Conservation (phyloP, 2,329 filamentous ascomycete species). For the Fusarium sp. region DNA sequence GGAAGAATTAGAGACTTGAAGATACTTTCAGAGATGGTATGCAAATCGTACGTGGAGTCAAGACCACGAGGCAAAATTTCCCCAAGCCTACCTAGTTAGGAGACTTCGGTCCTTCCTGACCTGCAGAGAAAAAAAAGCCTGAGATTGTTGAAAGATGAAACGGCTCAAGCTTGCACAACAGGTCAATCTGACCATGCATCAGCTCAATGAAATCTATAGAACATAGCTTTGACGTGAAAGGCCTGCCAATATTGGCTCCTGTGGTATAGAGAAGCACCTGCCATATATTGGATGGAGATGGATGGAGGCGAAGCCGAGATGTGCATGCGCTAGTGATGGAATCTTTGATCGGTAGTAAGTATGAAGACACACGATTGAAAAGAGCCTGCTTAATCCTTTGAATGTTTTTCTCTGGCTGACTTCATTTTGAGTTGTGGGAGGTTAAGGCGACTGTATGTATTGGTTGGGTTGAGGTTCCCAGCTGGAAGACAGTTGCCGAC, state of each 20-base stretch:
- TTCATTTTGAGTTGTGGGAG: not conserved
- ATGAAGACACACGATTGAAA: not conserved
- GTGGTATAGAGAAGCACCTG: not conserved
- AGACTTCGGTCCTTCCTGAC: not conserved
- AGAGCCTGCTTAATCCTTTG: not conserved
- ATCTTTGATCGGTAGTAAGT: not conserved
- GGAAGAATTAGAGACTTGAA: not conserved
- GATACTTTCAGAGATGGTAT: rapidly evolving
- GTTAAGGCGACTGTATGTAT: not conserved
- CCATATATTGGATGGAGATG: not conserved
- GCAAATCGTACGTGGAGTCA: not conserved
- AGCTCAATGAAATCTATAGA: not conserved
- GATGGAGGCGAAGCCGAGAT: not conserved
- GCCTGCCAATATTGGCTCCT: not conserved
- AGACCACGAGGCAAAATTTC: not conserved
- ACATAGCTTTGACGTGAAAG: not conserved
- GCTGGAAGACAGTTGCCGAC: not conserved
- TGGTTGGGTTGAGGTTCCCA: not conserved
- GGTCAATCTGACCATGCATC: not conserved
- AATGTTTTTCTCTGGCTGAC: rapidly evolving
- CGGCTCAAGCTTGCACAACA: not conserved
- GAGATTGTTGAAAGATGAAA: not conserved
- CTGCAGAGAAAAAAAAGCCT: rapidly evolving
- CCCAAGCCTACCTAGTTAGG: not conserved
- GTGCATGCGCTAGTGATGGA: not conserved